phyloP scores from a whole-genome alignment of 352 stramenopile genomes.

The Pythium chondricola region DNA sequence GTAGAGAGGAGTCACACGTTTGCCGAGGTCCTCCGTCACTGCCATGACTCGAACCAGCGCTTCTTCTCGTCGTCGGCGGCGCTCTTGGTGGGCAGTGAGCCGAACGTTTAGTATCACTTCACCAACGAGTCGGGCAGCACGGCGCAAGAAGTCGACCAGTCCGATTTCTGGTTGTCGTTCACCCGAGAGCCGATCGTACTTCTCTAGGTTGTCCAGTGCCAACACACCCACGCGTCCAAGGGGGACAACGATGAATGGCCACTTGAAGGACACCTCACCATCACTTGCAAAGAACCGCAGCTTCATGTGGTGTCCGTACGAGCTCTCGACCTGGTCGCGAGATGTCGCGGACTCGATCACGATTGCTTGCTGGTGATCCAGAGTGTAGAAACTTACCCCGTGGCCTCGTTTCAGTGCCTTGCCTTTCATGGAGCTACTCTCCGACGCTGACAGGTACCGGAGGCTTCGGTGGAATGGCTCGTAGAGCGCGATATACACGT shows the following conservation, averaged over 20 bases:
- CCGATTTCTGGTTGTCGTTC: constrained; percentile 61
- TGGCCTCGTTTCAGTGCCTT: constrained; percentile 53
- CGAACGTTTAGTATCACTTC: constrained; percentile 15
- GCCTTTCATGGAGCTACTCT: constrained; percentile 41
- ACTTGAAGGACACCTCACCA: constrained; percentile 17
- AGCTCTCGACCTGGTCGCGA: not conserved
- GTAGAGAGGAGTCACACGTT: constrained; percentile 17
- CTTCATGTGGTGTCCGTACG: constrained; percentile 3
- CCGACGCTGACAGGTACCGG: constrained; percentile 45
- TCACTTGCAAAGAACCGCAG: constrained; percentile 34
- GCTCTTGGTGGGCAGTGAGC: not conserved
- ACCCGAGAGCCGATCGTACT: constrained; percentile 30
- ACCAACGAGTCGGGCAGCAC: constrained; percentile 21
- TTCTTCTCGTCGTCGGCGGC: constrained; percentile 19
- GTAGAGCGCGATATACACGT: constrained; percentile 59
- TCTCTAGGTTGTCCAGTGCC: constrained; percentile 54
- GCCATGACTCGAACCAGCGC: constrained; percentile 46
- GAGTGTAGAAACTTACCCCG: constrained; percentile 47
- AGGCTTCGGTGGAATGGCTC: constrained; percentile 43
- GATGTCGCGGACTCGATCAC: constrained; percentile 21
- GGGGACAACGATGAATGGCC: constrained; percentile 65
- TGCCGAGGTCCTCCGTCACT: constrained; percentile 35
- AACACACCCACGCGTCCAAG: constrained; percentile 42
- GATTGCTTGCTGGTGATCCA: constrained; percentile 34
- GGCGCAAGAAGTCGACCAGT: constrained; percentile 66